These are phyloP conservation scores for Pyrus hybrid DNA, from an alignment of 331 rosid genomes.

Conservation along the genomic window DNA sequence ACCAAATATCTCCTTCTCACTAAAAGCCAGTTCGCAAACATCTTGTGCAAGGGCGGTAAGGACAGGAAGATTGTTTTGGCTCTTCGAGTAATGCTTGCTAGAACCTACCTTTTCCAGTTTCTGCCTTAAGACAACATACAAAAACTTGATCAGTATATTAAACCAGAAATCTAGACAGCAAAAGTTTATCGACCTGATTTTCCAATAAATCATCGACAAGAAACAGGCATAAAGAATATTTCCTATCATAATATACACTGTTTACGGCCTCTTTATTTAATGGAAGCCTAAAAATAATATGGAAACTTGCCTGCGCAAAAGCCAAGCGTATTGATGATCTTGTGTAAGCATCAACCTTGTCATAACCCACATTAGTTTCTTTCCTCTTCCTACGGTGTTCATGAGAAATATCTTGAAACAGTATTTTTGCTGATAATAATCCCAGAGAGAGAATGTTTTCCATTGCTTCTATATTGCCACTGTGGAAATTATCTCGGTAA, in stretches of 20 bases:
- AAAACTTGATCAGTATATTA: slow-evolving; percentile 9
- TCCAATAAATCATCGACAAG: neutral
- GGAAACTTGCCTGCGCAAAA: slow-evolving; percentile 79
- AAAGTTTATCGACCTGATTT: neutral
- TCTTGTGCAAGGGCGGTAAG: slow-evolving; percentile 75
- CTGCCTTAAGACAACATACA: slow-evolving; percentile 36
- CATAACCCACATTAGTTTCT: slow-evolving; percentile 62
- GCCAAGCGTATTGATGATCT: slow-evolving; percentile 77
- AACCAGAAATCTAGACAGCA: neutral
- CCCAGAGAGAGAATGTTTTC: slow-evolving; percentile 71
- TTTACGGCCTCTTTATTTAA: neutral
- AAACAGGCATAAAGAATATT: neutral
- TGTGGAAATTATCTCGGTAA: slow-evolving; percentile 69
- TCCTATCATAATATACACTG: neutral
- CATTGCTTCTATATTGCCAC: slow-evolving; percentile 66
- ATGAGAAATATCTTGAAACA: slow-evolving; percentile 59
- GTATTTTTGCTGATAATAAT: slow-evolving; percentile 68
- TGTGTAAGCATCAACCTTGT: slow-evolving; percentile 71
- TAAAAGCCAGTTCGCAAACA: slow-evolving; percentile 59
- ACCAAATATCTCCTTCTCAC: slow-evolving; percentile 76
- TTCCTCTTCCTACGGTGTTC: slow-evolving; percentile 56
- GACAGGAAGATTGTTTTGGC: slow-evolving; percentile 53
- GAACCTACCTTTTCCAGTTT: slow-evolving; percentile 71
- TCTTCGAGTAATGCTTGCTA: slow-evolving; percentile 53
- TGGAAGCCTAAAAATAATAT: neutral